Evolutionary conservation across 2,329 filamentous ascomycete genomes (phyloP), one percentile per base, ranked within the genome.

Genomic region (Plectosphaerella plurivora): DNA sequence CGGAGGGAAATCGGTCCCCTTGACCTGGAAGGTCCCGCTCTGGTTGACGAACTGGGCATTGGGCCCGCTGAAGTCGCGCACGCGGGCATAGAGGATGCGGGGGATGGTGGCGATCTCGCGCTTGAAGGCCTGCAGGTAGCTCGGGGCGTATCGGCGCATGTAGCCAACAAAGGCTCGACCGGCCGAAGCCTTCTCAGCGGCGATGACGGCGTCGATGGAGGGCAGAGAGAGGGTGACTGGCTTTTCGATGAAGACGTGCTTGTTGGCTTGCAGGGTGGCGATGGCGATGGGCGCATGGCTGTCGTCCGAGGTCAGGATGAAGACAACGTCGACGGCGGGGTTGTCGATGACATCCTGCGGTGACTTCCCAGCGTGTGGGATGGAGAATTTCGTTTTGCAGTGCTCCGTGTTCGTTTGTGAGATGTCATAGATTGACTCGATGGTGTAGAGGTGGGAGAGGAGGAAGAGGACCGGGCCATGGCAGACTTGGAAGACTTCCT

Each of bases 191-290:
- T 63, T 60, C 58, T 80, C 74, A 0, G 78, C 79, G 1, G 67
- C 71, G 41, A 75, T 63, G 45, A 84, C 76, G 2, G 66, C 60
- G 22, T 73, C 60, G 0, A 71, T 69, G 45, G 71, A 70, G 6
- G 64, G 68, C 7, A 75, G 56, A 44, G 69, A 75, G 25, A 83
- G 64, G 1, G 76, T 71, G 14, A 83, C 58, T 0, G 81, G 80
- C 52, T 81, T 81, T 60, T 84, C 79, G 35, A 84, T 65, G 57
- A 84, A 72, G 48, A 79, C 77, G 54, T 77, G 66, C 60, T 84
- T 84, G 41, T 72, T 73, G 12, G 72, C 63, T 52, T 73, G 54
- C 2, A 84, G 64, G 1, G 78, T 77, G 3, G 69, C 61, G 42
- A 81, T 66, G 28, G 73, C 70, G 57, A 77, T 71, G 12, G 65